These are phyloP conservation scores for Clitopilus passeckerianus DNA, from an alignment of 768 basidiomycete genomes.

Conservation along the genomic window DNA sequence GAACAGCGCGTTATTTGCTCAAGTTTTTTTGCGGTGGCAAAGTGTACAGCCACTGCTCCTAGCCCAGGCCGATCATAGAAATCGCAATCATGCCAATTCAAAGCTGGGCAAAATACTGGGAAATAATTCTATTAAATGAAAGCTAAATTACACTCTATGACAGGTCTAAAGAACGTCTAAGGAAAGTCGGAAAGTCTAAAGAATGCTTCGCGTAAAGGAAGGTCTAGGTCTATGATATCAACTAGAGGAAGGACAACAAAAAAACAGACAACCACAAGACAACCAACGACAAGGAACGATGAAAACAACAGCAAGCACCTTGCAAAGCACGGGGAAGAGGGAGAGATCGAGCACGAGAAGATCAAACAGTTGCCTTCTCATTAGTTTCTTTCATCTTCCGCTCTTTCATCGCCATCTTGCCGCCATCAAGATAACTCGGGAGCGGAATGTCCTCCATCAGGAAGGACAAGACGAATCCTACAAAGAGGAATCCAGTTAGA, in stretches of 20 bases:
- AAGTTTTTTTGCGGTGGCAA: background rate
- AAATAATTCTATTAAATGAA: no score
- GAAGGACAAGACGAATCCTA: background rate
- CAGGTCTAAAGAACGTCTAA: background rate
- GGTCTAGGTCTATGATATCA: no score
- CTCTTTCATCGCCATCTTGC: background rate
- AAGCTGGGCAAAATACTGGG: no score
- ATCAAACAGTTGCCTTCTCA: background rate
- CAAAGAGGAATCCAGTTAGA: slow-evolving; percentile 3
- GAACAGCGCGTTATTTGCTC: background rate
- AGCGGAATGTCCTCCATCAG: background rate
- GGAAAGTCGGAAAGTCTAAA: background rate
- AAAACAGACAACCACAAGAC: background rate
- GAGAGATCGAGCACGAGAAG: background rate
- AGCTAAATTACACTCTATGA: background rate
- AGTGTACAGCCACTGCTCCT: background rate
- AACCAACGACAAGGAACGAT: background rate
- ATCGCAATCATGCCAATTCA: no score
- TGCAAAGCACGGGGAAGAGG: background rate
- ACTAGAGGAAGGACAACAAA: background rate
- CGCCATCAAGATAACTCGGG: background rate
- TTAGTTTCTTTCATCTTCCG: background rate
- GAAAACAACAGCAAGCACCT: background rate
- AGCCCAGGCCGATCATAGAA: no score
- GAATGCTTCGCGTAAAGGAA: background rate